A percentile compares a stretch with the other conserved stretches of the same genome.
Conservation (phyloP, 345 rosid genomes). For the Triadica sebifera region DNA sequence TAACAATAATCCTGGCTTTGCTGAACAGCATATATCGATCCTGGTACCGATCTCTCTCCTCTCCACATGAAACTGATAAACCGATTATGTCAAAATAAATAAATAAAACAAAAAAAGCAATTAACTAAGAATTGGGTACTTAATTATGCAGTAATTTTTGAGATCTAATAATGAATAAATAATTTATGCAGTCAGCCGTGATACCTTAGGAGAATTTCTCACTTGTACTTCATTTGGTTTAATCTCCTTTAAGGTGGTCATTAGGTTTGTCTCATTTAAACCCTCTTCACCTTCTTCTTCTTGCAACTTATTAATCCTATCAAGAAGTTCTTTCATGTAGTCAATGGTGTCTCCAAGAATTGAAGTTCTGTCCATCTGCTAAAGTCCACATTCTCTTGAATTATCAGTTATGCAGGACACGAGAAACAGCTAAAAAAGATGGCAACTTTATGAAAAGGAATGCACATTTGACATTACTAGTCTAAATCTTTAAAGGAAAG, state of each 20-base stretch:
- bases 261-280: slow-evolving; percentile 30
- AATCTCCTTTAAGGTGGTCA: slow-evolving; percentile 42
- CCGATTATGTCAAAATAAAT: neutral
- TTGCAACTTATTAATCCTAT: slow-evolving; percentile 56
- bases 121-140: neutral
- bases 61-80: slow-evolving; percentile 68
- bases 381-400: too few relatives aligned
- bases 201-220: slow-evolving; percentile 91
- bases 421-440: neutral
- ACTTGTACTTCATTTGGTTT: slow-evolving; percentile 52
- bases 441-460: neutral
- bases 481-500: neutral
- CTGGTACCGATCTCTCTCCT: slow-evolving; percentile 53
- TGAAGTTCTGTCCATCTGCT: slow-evolving; percentile 73
- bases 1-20: slow-evolving; percentile 73
- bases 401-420: too few relatives aligned
- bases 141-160: slow-evolving; percentile 2
- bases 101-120: slow-evolving; percentile 1
- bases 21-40: slow-evolving; percentile 73
- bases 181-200: too few relatives aligned
- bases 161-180: neutral
- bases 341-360: slow-evolving; percentile 72
- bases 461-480: neutral
- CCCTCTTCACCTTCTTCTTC: slow-evolving; percentile 42
- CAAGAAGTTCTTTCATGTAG: slow-evolving; percentile 52